A percentile compares a stretch with the other conserved stretches of the same genome.
Conservation (phyloP, 2,329 filamentous ascomycete genomes). For the Colletotrichum sp. region DNA sequence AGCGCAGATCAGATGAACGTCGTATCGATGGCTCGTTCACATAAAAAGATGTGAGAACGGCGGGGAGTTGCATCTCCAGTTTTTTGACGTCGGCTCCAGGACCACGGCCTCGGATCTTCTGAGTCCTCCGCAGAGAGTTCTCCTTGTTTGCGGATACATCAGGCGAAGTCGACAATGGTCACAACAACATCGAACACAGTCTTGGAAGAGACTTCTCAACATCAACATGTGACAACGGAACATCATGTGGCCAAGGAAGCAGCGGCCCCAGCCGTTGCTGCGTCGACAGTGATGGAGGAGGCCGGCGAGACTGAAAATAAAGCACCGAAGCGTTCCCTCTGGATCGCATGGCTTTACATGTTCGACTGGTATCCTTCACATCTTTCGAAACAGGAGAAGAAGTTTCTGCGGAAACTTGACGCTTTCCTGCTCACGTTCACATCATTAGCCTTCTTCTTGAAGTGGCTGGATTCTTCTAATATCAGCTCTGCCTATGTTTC, state of each 20-base stretch:
- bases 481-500: constrained; percentile 42
- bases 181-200: neutral
- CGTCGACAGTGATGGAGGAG: constrained; percentile 55
- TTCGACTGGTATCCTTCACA: constrained; percentile 30
- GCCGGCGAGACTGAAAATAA: constrained; percentile 31
- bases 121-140: neutral
- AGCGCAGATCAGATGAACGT: neutral
- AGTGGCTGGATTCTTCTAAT: constrained; percentile 37
- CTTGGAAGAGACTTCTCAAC: neutral
- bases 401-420: constrained; percentile 25
- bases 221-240: neutral
- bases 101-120: neutral
- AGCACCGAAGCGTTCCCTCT: constrained; percentile 14
- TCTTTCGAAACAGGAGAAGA: constrained; percentile 21
- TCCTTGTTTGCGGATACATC: neutral
- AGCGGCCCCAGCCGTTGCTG: constrained; percentile 28
- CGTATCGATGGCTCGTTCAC: neutral
- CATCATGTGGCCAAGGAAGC: constrained; percentile 3
- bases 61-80: neutral
- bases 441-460: constrained; percentile 16
- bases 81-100: neutral
- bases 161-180: neutral
- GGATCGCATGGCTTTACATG: constrained; percentile 25
- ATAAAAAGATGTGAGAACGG: neutral
- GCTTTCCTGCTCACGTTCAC: constrained; percentile 25